phyloP scores from a whole-genome alignment of 345 rosid species.

The Salix exigua region DNA sequence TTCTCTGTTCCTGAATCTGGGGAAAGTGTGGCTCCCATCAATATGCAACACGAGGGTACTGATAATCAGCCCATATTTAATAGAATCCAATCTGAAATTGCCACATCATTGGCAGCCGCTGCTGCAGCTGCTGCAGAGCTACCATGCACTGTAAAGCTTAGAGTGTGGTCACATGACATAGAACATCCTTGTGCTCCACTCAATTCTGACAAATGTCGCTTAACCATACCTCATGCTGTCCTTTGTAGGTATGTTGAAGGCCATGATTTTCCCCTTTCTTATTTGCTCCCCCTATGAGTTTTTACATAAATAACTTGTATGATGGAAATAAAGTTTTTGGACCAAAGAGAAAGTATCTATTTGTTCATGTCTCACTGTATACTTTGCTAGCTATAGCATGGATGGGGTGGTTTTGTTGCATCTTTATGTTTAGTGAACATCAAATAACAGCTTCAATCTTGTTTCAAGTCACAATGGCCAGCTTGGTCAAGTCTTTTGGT shows the following conservation, averaged over 20 bases:
- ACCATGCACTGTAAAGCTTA: constrained; percentile 91
- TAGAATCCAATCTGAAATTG: constrained; percentile 68
- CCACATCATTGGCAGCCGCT: constrained; percentile 80
- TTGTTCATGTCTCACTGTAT: background rate
- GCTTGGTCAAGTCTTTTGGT: background rate
- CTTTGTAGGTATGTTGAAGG: constrained; percentile 71
- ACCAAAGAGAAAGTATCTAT: background rate
- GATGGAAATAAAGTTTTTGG: background rate
- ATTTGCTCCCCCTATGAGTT: background rate
- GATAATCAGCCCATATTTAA: constrained; percentile 54
- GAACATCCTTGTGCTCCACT: constrained; percentile 64
- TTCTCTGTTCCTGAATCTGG: constrained; percentile 42
- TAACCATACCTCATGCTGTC: constrained; percentile 86
- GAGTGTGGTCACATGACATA: constrained; percentile 82
- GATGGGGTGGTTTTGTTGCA: background rate
- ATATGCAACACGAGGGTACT: constrained; percentile 27
- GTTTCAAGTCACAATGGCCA: background rate
- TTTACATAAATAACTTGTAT: background rate
- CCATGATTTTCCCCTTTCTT: constrained; percentile 5
- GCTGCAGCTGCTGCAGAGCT: constrained; percentile 95
- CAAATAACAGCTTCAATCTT: background rate
- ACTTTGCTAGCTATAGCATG: background rate
- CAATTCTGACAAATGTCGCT: constrained; percentile 57
- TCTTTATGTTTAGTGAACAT: background rate
- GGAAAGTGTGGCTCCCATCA: constrained; percentile 35